Percentiles rank a stretch among this genome's conserved stretches.
phyloP scores from a whole-genome alignment of 202 grass and related monocot species.

The Schoenoplectus tabernaemontani region DNA sequence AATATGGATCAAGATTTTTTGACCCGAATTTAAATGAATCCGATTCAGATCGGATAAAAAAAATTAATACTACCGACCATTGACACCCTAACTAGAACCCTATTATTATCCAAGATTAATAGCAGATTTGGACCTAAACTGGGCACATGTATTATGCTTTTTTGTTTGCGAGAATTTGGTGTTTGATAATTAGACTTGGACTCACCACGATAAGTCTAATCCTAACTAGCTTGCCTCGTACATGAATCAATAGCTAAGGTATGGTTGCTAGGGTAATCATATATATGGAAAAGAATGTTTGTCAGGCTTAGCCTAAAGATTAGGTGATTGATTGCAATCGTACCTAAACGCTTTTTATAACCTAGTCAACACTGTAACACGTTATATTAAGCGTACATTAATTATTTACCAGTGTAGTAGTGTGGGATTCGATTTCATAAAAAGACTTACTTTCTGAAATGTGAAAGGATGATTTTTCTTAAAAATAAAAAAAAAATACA shows the following conservation, averaged over 20 bases:
- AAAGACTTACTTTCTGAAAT: neutral
- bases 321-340: neutral
- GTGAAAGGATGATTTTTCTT: neutral
- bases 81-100: no score
- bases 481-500: neutral
- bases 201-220: neutral
- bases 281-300: slow-evolving; percentile 12
- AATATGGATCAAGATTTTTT: no score
- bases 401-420: neutral
- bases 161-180: neutral
- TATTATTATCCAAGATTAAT: no score
- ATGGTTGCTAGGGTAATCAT: slow-evolving; percentile 11
- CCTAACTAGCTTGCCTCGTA: neutral
- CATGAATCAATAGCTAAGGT: neutral
- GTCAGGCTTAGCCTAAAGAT: slow-evolving; percentile 5
- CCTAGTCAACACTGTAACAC: neutral
- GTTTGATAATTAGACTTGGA: neutral
- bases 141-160: neutral
- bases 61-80: no score
- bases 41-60: no score
- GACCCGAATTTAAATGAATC: no score
- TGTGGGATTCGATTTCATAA: neutral
- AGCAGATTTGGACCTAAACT: neutral
- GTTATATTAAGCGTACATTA: neutral
- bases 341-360: neutral